These are phyloP conservation scores for Skeletonema potamos DNA, from an alignment of 108 stramenopile genomes.

Conservation along the genomic window DNA sequence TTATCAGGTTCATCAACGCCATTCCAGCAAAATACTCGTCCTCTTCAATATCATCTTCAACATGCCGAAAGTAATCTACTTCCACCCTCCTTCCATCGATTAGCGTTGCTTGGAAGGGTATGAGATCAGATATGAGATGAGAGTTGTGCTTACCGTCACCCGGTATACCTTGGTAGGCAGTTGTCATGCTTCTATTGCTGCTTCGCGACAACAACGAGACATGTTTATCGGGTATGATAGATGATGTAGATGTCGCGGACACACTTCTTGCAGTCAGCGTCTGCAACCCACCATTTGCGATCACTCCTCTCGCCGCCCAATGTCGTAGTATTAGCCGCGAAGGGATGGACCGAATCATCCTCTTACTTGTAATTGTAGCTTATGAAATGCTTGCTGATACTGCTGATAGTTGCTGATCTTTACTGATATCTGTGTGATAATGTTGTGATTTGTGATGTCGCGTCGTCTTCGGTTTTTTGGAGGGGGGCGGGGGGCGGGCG, in stretches of 20 bases:
- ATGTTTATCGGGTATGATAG: neutral
- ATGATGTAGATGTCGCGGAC: neutral
- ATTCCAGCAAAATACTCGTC: slow-evolving; percentile 52
- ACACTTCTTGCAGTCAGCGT: neutral
- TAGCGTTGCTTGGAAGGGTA: slow-evolving; percentile 42
- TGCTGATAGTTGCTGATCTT: too few relatives aligned
- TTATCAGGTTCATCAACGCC: slow-evolving; percentile 59
- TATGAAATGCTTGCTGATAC: too few relatives aligned
- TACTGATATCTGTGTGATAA: too few relatives aligned
- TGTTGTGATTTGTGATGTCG: too few relatives aligned
- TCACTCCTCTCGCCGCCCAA: neutral
- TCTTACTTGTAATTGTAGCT: neutral
- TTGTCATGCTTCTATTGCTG: slow-evolving; percentile 24
- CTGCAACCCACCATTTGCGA: neutral
- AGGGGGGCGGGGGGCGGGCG: too few relatives aligned
- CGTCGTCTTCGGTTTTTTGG: too few relatives aligned
- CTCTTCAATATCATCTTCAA: slow-evolving; percentile 34
- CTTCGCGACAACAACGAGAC: neutral
- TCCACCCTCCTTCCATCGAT: slow-evolving; percentile 35
- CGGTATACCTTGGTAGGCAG: slow-evolving; percentile 51
- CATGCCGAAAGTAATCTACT: slow-evolving; percentile 38
- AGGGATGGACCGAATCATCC: neutral
- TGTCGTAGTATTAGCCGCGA: neutral
- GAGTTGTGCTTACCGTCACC: slow-evolving; percentile 48
- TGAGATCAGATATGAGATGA: slow-evolving; percentile 30